These are phyloP conservation scores for Coprinopsis marcescibilis DNA, from an alignment of 768 basidiomycete species.

Conservation along the genomic window DNA sequence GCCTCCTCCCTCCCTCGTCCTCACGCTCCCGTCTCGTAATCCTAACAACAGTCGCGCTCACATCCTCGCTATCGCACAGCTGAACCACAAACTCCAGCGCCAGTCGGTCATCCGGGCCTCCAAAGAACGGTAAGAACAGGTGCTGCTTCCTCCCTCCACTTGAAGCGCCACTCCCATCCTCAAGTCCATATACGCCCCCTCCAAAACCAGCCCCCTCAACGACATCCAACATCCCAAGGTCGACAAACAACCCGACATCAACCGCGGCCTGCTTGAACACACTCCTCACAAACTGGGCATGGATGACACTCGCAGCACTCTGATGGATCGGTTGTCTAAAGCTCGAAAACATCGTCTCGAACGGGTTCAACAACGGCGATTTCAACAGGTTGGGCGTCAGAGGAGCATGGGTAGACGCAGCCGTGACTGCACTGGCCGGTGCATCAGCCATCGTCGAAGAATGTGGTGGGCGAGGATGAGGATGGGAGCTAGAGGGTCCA, in stretches of 20 bases:
- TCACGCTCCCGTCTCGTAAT: conserved; percentile 43
- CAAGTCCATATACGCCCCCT: no score
- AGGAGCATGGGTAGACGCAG: no score
- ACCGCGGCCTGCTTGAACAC: conserved; percentile 66
- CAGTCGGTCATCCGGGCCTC: conserved; percentile 88
- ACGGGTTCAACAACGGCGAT: conserved; percentile 47
- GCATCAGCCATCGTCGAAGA: no score
- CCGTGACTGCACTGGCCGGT: no score
- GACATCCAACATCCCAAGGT: conserved; percentile 42
- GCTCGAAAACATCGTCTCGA: conserved; percentile 65
- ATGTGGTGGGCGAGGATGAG: not conserved
- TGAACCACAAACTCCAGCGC: conserved; percentile 83
- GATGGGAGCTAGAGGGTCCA: conserved; percentile 11
- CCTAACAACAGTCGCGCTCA: conserved; percentile 71
- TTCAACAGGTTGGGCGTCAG: not conserved
- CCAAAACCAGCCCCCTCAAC: no score
- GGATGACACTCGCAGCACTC: conserved; percentile 41
- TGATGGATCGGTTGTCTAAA: conserved; percentile 39
- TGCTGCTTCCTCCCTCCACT: conserved; percentile 41
- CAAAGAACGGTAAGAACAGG: conserved; percentile 87
- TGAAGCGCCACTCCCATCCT: conserved; percentile 5
- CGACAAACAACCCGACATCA: conserved; percentile 84
- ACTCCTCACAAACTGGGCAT: conserved; percentile 79
- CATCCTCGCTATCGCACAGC: conserved; percentile 61
- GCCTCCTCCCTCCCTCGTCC: conserved; percentile 17